Evolutionary conservation across 1,284 basidiomycete species (phyloP).

Genomic region (Naganishia cerealis): DNA sequence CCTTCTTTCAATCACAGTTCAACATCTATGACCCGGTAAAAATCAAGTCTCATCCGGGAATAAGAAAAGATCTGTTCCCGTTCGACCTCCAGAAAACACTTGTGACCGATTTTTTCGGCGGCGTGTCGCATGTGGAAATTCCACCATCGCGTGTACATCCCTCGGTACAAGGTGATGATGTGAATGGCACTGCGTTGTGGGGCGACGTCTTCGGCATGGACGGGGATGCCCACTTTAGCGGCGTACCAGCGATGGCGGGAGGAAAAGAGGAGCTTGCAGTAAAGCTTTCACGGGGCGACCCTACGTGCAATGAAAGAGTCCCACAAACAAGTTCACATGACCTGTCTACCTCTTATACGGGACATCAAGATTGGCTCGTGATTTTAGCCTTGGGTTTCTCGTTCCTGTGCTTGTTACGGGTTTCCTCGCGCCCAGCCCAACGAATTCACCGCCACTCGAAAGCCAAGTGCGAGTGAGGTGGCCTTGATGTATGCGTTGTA

Average conservation of each 20-base stretch:
- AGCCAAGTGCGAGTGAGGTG: background rate
- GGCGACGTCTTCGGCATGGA: background rate
- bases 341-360: background rate
- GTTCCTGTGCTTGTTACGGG: background rate
- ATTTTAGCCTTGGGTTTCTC: background rate
- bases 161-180: background rate
- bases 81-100: slow-evolving; percentile 64
- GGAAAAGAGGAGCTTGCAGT: background rate
- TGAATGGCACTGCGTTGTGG: background rate
- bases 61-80: slow-evolving; percentile 78
- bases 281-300: background rate
- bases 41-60: slow-evolving; percentile 81
- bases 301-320: background rate
- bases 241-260: background rate
- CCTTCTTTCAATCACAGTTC: slow-evolving; percentile 61
- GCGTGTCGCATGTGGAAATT: slow-evolving; percentile 77
- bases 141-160: background rate
- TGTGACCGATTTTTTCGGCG: slow-evolving; percentile 94
- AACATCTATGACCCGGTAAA: slow-evolving; percentile 70
- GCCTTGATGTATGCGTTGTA: background rate
- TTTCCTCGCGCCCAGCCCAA: background rate
- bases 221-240: background rate
- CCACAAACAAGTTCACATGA: background rate
- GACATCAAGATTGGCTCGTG: slow-evolving; percentile 2
- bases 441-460: background rate